A percentile compares a stretch with the other conserved stretches of the same genome.
phyloP scores from a whole-genome alignment of 805 yeast genomes.

The Hanseniaspora pseudoguilliermondii region DNA sequence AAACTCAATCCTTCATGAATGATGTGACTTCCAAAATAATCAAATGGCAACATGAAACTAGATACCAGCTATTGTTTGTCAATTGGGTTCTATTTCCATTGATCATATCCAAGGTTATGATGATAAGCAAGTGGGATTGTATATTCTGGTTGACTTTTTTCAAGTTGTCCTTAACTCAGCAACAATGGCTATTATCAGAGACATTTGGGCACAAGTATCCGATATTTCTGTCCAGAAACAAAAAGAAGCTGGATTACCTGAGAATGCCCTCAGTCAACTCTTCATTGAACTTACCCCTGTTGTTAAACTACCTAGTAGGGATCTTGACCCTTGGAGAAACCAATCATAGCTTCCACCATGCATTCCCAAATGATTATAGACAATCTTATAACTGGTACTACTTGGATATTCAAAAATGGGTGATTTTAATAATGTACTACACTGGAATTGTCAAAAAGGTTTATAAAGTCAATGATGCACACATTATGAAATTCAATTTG shows the following conservation, averaged over 20 bases:
- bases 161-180: conserved; percentile 63
- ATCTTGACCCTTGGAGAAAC: conserved; percentile 78
- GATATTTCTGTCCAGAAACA: not conserved
- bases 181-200: conserved; percentile 63
- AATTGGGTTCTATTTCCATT: conserved; percentile 54
- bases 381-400: conserved; percentile 59
- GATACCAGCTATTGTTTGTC: conserved; percentile 39
- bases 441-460: conserved; percentile 49
- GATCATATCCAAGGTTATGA: conserved; percentile 55
- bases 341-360: conserved; percentile 87
- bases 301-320: conserved; percentile 43
- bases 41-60: conserved; percentile 61
- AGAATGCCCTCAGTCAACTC: conserved; percentile 21
- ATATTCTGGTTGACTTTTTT: conserved; percentile 56
- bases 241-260: not conserved
- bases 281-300: conserved; percentile 62
- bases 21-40: conserved; percentile 19
- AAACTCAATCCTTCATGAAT: not conserved
- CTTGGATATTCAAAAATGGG: conserved; percentile 81
- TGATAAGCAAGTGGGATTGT: conserved; percentile 64
- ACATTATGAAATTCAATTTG: conserved; percentile 57
- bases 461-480: conserved; percentile 34
- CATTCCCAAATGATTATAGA: conserved; percentile 83
- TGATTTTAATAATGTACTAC: conserved; percentile 38
- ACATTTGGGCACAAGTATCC: conserved; percentile 58